Percentiles rank a stretch among this genome's conserved stretches.
Evolutionary conservation across 495 filamentous ascomycete species (phyloP).

Genomic region (Penicillium crystallinum): DNA sequence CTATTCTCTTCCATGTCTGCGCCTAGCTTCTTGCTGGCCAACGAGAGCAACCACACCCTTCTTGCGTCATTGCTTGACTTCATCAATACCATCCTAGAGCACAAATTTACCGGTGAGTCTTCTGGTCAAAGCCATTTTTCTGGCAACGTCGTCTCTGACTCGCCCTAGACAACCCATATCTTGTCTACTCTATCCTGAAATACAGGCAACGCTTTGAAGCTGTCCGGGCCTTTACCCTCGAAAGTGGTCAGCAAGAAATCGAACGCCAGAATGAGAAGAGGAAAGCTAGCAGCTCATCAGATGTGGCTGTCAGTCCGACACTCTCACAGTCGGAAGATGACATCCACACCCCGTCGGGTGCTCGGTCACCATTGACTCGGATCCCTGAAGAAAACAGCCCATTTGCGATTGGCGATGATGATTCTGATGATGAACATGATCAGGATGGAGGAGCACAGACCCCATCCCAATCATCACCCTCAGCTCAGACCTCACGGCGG

Average conservation of each 20-base stretch:
- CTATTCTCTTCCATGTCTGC: conserved; percentile 93
- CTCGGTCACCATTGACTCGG: conserved; percentile 60
- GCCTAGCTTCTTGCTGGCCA: conserved; percentile 89
- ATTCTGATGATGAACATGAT: conserved; percentile 69
- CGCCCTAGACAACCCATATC: conserved; percentile 67
- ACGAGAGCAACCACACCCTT: conserved; percentile 84
- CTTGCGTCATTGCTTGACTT: conserved; percentile 81
- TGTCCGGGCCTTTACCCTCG: conserved; percentile 86
- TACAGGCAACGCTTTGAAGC: conserved; percentile 83
- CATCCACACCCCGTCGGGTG: conserved; percentile 56
- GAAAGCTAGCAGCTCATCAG: conserved; percentile 56
- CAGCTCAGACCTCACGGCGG: conserved; percentile 62
- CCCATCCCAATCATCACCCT: conserved; percentile 66
- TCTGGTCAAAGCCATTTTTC: neutral
- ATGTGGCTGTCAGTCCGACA: conserved; percentile 32
- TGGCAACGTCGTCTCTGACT: neutral
- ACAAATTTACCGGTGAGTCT: conserved; percentile 73
- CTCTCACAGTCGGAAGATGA: conserved; percentile 64
- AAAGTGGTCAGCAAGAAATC: conserved; percentile 90
- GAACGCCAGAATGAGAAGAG: conserved; percentile 68
- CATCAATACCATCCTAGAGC: conserved; percentile 88
- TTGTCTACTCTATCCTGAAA: conserved; percentile 76
- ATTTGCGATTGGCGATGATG: conserved; percentile 88
- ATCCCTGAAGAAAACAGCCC: conserved; percentile 77
- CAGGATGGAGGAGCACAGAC: conserved; percentile 49